Conservation (phyloP, 805 yeast genomes). For the Lipomyces japonicus region DNA sequence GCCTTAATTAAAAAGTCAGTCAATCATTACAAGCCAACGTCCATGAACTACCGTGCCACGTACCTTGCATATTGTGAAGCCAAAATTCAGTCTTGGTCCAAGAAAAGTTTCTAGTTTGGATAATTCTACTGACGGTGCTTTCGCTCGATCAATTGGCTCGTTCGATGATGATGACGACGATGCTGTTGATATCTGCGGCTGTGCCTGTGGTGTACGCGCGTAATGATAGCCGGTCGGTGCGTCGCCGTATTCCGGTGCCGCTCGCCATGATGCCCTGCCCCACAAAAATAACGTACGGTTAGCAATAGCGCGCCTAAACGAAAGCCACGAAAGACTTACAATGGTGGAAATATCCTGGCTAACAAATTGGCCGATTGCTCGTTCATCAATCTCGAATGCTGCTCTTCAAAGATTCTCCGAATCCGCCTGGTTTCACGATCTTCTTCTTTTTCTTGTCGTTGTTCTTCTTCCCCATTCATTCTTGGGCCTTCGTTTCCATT, state of each 20-base stretch:
- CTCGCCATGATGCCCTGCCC: background rate
- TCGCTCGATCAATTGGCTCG: background rate
- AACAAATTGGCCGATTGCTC: constrained; percentile 7
- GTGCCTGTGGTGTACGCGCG: background rate
- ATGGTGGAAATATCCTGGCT: constrained; percentile 2
- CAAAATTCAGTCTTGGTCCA: background rate
- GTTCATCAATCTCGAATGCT: constrained; percentile 6
- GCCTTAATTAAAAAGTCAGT: constrained; percentile 42
- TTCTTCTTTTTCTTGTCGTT: too few relatives aligned
- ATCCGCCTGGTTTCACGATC: too few relatives aligned
- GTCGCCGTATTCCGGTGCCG: too few relatives aligned
- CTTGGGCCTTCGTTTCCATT: too few relatives aligned
- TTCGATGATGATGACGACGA: background rate
- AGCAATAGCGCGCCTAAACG: background rate
- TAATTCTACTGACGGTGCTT: background rate
- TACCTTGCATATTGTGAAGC: background rate
- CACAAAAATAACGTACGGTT: background rate
- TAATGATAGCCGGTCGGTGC: too few relatives aligned
- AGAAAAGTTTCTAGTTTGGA: background rate
- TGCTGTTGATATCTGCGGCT: background rate
- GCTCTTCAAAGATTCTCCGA: too few relatives aligned
- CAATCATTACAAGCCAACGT: background rate
- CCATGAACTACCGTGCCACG: constrained; percentile 1
- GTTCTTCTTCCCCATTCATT: too few relatives aligned
- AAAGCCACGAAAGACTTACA: background rate